Conservation (phyloP, 805 yeast species). For the Wickerhamiella shivajii region DNA sequence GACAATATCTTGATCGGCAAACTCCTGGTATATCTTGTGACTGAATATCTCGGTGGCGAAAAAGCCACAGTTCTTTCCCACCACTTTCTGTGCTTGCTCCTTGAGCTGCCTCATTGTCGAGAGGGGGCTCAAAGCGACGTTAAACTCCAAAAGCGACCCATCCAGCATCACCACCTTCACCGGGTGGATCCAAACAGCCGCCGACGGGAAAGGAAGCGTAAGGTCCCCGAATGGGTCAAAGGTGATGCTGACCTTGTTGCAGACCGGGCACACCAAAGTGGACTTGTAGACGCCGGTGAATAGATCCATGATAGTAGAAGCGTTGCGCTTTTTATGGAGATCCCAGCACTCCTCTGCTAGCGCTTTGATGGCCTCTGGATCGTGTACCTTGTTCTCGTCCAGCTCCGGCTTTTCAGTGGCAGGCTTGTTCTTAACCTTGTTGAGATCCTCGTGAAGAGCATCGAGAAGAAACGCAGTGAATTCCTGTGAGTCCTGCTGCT, state of each 20-base stretch:
- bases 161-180: slow-evolving; percentile 48
- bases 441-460: slow-evolving; percentile 84
- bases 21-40: slow-evolving; percentile 52
- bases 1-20: slow-evolving; percentile 42
- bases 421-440: slow-evolving; percentile 70
- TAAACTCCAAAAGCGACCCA: slow-evolving; percentile 37
- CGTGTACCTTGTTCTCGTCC: slow-evolving; percentile 44
- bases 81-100: slow-evolving; percentile 39
- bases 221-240: slow-evolving; percentile 90
- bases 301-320: slow-evolving; percentile 69
- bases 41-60: slow-evolving; percentile 51
- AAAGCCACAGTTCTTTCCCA: slow-evolving; percentile 26
- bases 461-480: slow-evolving; percentile 76
- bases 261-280: slow-evolving; percentile 75
- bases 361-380: slow-evolving; percentile 34
- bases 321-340: slow-evolving; percentile 64
- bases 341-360: slow-evolving; percentile 72
- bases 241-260: slow-evolving; percentile 65
- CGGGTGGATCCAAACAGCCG: slow-evolving; percentile 53
- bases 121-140: slow-evolving; percentile 57
- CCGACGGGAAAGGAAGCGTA: slow-evolving; percentile 76
- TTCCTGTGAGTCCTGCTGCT: slow-evolving; percentile 91
- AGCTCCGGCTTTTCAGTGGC: slow-evolving; percentile 76
- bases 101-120: slow-evolving; percentile 52
- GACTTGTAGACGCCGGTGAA: slow-evolving; percentile 88